Base-by-base conservation (phyloP, 2,329 filamentous ascomycete genomes). In the Colletotrichum viniferum region DNA sequence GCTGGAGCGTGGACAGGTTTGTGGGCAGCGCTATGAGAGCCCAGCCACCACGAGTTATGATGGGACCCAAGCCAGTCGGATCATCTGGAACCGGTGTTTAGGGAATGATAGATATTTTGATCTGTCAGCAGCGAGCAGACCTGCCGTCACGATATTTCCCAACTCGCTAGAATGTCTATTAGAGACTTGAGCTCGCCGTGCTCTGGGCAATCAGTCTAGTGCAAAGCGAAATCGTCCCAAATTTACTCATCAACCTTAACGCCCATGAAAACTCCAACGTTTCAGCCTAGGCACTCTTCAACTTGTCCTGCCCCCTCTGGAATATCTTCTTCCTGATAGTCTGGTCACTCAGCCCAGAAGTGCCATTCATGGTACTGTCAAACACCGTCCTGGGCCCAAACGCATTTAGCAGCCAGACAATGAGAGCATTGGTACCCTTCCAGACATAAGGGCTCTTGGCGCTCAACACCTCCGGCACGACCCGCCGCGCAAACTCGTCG, bases 321-420 rank as follows among this genome's bases (percentile, higher is more conserved):
- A 16, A 58, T 8, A 58, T 58, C 24, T 58, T 58, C 26, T 58
- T 28, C 13, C 21, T 58, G 4, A 28, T 26, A 5, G 24, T 9
- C 16, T 24, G 55, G 55, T 58, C 55, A 21, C 26, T 58, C 24
- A 62, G 18, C n/a, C 71, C 71, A 2, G 38, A 32, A 10, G 5
- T n/a, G 5, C 28, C 30, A 21, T 74, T 69, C 32, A 69, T 43
- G 9, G 48, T 60, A 30, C 28, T 71, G 21, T 72, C 86, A 56
- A 80, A 82, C 2, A 60, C 76, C 24, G 77, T 80, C 30, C 78
- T 86, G 60, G 81, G 83, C 12, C 83, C 85, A 3, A 86, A 86
- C 76, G 83, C 81, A 2, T 87, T 58, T 2, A 76, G 30, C 2
- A 76, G 24, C 74, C 74, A 76, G 6, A 74, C 58, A 5, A 73